A percentile compares a stretch with the other conserved stretches of the same genome.
Evolutionary conservation across 805 yeast genomes (phyloP).

Genomic region (Pachysolen tannophilus): DNA sequence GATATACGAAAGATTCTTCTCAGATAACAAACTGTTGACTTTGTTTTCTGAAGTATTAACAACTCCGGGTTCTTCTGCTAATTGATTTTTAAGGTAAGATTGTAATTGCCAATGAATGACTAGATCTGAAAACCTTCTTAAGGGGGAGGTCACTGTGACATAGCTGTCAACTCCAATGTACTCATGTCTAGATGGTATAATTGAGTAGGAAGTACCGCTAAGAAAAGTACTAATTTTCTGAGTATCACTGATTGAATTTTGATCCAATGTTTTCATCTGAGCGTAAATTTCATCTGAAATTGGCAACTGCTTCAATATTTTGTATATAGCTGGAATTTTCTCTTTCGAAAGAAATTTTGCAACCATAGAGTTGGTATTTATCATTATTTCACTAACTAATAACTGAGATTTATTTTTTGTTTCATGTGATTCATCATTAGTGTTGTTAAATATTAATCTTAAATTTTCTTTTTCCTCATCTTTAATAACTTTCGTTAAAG

Average conservation of each 20-base stretch:
- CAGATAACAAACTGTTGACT: conserved; percentile 20
- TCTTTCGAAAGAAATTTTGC: conserved; percentile 37
- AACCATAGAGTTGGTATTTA: conserved; percentile 60
- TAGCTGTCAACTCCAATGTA: conserved; percentile 58
- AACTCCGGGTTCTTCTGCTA: not conserved
- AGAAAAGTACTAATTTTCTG: conserved; percentile 28
- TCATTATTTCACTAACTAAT: conserved; percentile 81
- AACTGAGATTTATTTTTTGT: conserved; percentile 38
- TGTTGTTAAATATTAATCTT: too few species aligned
- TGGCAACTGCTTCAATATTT: conserved; percentile 21
- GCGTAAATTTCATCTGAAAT: conserved; percentile 15
- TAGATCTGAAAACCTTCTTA: conserved; percentile 76
- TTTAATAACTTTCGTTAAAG: conserved; percentile 15
- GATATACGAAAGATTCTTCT: conserved; percentile 26
- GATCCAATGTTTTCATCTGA: conserved; percentile 17
- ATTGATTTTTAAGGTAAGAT: conserved; percentile 22
- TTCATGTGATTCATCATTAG: conserved; percentile 11
- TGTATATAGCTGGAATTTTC: conserved; percentile 45
- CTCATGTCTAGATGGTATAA: conserved; percentile 41
- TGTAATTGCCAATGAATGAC: conserved; percentile 75
- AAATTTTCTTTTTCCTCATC: conserved; percentile 17
- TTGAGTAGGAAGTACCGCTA: conserved; percentile 44
- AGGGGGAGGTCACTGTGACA: conserved; percentile 80
- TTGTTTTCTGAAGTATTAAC: conserved; percentile 8
- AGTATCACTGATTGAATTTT: conserved; percentile 12